Percentiles rank a stretch among this genome's conserved stretches.
Conservation (phyloP, 164 flowering plant species). For the Piper longum region DNA sequence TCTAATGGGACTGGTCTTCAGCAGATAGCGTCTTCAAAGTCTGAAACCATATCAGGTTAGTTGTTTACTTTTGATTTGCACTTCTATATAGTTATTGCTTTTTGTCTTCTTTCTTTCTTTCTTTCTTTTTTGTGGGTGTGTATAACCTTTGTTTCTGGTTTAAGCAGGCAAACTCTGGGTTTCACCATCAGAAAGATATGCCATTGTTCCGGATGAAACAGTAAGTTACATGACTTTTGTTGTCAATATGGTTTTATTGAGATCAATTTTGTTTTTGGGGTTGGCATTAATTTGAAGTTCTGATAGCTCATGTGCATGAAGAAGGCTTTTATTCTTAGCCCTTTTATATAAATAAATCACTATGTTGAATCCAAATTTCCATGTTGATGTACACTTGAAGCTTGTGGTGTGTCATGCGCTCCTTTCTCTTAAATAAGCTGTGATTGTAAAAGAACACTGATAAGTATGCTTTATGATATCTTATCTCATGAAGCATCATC, state of each 20-base stretch:
- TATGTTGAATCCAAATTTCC: neutral
- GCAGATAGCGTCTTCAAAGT: conserved; percentile 48
- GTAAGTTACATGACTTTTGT: conserved; percentile 25
- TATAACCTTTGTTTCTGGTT: neutral
- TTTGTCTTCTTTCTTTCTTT: neutral
- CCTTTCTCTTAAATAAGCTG: neutral
- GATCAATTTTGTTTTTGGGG: neutral
- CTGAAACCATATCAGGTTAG: conserved; percentile 50
- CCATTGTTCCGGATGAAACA: conserved; percentile 84
- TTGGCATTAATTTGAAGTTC: neutral
- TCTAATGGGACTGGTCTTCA: conserved; percentile 66
- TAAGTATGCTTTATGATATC: no score
- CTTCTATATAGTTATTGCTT: neutral
- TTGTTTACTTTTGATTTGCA: neutral
- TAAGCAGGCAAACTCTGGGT: conserved; percentile 54
- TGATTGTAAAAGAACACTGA: neutral
- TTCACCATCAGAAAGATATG: conserved; percentile 80
- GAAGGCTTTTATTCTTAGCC: neutral
- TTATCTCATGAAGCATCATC: no score
- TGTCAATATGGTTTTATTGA: neutral
- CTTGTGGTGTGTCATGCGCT: neutral
- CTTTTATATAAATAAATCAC: neutral
- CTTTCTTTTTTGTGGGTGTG: neutral
- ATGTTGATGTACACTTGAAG: no score
- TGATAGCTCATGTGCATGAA: neutral